Conservation (phyloP, 139 green algal genomes). For the Chlamydomonas applanata region DNA sequence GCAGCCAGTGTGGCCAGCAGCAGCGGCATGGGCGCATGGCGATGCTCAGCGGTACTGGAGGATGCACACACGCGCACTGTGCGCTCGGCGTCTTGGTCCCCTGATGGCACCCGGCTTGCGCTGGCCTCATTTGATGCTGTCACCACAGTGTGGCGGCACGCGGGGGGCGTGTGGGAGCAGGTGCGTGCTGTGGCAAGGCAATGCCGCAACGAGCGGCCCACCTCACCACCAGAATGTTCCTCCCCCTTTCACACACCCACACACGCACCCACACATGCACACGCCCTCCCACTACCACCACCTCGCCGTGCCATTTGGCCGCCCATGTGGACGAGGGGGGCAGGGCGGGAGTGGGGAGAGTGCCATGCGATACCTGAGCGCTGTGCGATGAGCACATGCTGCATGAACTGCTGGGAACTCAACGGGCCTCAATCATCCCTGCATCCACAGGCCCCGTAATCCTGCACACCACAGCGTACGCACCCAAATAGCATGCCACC, state of each 20-base stretch:
- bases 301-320: background rate
- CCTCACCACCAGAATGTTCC: background rate
- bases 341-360: background rate
- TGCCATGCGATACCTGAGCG: background rate
- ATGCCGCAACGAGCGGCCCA: too few relatives aligned
- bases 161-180: conserved; percentile 73
- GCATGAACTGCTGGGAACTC: too few relatives aligned
- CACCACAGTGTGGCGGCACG: conserved; percentile 77
- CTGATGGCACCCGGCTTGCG: conserved; percentile 71
- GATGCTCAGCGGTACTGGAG: conserved; percentile 76
- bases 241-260: too few relatives aligned
- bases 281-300: background rate
- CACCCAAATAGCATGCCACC: too few relatives aligned
- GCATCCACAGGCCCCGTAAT: too few relatives aligned
- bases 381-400: too few relatives aligned
- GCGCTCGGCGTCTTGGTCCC: conserved; percentile 77
- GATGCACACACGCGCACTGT: conserved; percentile 81
- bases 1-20: background rate
- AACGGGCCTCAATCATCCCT: too few relatives aligned
- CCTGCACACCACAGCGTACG: too few relatives aligned
- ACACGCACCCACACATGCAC: too few relatives aligned
- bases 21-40: conserved; percentile 30
- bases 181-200: too few relatives aligned
- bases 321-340: conserved; percentile 6
- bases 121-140: conserved; percentile 90